A percentile compares a stretch with the other conserved stretches of the same genome.
Conservation (phyloP, 1,284 basidiomycete genomes). For the Ustilago loliicola region DNA sequence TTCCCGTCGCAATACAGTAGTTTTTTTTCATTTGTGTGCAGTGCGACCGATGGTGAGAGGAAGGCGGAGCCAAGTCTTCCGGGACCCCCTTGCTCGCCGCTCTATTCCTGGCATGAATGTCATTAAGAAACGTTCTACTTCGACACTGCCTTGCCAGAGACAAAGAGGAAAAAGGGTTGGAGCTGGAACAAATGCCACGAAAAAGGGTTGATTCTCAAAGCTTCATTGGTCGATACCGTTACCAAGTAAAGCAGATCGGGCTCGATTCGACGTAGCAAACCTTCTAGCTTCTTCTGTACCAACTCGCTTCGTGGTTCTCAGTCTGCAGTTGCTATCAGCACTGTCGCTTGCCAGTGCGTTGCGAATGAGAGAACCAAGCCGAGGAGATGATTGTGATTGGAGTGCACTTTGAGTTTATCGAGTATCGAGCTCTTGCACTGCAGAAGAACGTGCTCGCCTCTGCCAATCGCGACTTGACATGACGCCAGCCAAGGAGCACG, state of each 20-base stretch:
- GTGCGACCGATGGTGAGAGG: too few relatives aligned
- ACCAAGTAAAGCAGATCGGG: background rate
- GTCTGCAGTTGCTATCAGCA: too few relatives aligned
- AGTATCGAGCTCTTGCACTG: background rate
- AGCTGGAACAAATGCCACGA: background rate
- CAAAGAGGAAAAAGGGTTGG: conserved; percentile 9
- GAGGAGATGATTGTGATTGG: background rate
- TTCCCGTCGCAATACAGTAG: background rate
- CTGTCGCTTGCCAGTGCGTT: background rate
- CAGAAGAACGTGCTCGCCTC: conserved; percentile 25
- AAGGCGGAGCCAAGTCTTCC: conserved; percentile 4
- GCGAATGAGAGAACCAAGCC: background rate
- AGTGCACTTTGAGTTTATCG: background rate
- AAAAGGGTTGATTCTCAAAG: conserved; percentile 25
- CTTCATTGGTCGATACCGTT: conserved; percentile 12
- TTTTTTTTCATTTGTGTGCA: too few relatives aligned
- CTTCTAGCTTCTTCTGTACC: background rate
- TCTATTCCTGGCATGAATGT: conserved; percentile 11
- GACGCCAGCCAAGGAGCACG: background rate
- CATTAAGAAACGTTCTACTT: background rate
- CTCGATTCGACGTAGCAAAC: too few relatives aligned
- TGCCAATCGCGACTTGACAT: conserved; percentile 19
- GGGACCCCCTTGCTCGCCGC: conserved; percentile 10
- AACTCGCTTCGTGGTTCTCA: too few relatives aligned
- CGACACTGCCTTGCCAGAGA: background rate